Conservation (phyloP, 1,139 yeast genomes). For the Scheffersomyces parashehatae region DNA sequence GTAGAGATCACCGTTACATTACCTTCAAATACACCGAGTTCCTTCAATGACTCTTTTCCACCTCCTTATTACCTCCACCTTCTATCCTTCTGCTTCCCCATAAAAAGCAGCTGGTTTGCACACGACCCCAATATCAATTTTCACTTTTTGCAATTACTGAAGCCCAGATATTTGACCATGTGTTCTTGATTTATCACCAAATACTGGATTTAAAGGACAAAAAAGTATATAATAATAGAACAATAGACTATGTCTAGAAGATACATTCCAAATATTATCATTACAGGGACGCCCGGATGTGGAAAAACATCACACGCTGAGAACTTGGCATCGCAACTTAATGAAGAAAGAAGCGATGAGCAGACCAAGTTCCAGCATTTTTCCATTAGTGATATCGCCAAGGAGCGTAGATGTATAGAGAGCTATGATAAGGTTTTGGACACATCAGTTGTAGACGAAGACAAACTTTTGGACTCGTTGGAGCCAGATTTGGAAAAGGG, state of each 20-base stretch:
- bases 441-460: conserved; percentile 90
- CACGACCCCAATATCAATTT: too few relatives aligned
- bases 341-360: conserved; percentile 22
- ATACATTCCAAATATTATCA: conserved; percentile 72
- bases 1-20: too few relatives aligned
- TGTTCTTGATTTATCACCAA: too few relatives aligned
- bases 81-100: too few relatives aligned
- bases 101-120: too few relatives aligned
- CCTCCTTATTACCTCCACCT: too few relatives aligned
- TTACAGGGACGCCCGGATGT: conserved; percentile 98
- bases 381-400: conserved; percentile 80
- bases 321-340: conserved; percentile 52
- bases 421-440: conserved; percentile 86
- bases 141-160: too few relatives aligned
- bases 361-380: conserved; percentile 52
- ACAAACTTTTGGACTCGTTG: conserved; percentile 74
- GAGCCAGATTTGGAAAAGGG: conserved; percentile 81
- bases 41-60: too few relatives aligned
- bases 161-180: too few relatives aligned
- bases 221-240: too few relatives aligned
- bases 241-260: conserved; percentile 33
- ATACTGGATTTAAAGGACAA: too few relatives aligned
- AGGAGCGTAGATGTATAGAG: conserved; percentile 71
- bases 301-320: conserved; percentile 90
- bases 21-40: too few relatives aligned